These are phyloP conservation scores for Trichocomaceae sp. DNA, from an alignment of 2,329 filamentous ascomycete genomes.

Conservation along the genomic window DNA sequence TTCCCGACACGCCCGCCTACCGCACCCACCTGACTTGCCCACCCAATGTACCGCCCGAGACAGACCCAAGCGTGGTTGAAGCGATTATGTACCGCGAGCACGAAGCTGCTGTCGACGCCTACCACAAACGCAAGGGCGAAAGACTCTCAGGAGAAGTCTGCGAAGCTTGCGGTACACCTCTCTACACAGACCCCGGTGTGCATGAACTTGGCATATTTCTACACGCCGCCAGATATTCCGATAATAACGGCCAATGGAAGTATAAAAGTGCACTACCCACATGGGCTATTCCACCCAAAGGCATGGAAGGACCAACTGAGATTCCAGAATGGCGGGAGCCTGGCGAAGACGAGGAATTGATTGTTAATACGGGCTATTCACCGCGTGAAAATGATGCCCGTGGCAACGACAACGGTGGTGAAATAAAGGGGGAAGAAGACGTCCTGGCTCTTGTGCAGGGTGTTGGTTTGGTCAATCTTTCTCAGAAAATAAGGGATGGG, in stretches of 20 bases:
- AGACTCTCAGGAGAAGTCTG: slow-evolving; percentile 84
- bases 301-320: slow-evolving; percentile 63
- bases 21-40: slow-evolving; percentile 48
- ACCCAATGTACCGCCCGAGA: slow-evolving; percentile 31
- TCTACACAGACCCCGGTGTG: slow-evolving; percentile 85
- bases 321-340: slow-evolving; percentile 46
- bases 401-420: slow-evolving; percentile 14
- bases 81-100: slow-evolving; percentile 39
- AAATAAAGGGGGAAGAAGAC: slow-evolving; percentile 14
- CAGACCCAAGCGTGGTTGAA: slow-evolving; percentile 32
- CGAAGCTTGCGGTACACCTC: slow-evolving; percentile 71
- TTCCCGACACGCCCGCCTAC: slow-evolving; percentile 84
- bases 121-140: slow-evolving; percentile 85
- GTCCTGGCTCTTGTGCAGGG: slow-evolving; percentile 28
- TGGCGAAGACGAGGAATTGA: slow-evolving; percentile 31
- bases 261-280: slow-evolving; percentile 77
- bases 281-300: slow-evolving; percentile 79
- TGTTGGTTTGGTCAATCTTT: slow-evolving; percentile 31
- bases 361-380: slow-evolving; percentile 32
- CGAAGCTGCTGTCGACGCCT: slow-evolving; percentile 84
- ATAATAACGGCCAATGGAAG: slow-evolving; percentile 73
- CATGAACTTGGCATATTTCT: slow-evolving; percentile 92
- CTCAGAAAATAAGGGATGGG: slow-evolving; percentile 12
- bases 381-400: slow-evolving; percentile 19
- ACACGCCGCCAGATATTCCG: slow-evolving; percentile 85